Conservation (phyloP, 768 basidiomycete genomes). For the Pulveroboletus sp. region DNA sequence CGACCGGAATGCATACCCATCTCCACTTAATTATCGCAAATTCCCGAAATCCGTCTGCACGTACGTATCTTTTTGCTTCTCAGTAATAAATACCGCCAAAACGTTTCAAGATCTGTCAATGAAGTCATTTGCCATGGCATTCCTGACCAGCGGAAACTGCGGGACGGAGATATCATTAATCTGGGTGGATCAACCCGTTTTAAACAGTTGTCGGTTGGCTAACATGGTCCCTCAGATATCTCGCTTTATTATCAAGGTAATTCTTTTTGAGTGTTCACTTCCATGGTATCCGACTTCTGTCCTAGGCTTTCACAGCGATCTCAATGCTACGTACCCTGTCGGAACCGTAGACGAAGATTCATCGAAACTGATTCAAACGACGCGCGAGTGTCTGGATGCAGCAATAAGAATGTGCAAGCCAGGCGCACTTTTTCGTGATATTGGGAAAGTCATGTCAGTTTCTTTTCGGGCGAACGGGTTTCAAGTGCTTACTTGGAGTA, state of each 20-base stretch:
- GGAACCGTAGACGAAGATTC: constrained; percentile 83
- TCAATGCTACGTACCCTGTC: constrained; percentile 92
- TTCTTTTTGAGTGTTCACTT: constrained; percentile 8
- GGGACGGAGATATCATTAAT: constrained; percentile 95
- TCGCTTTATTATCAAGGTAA: constrained; percentile 74
- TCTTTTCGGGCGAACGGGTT: constrained; percentile 9
- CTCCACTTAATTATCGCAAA: constrained; percentile 83
- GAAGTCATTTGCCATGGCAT: constrained; percentile 98
- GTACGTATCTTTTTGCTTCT: constrained; percentile 42
- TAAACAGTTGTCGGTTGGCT: constrained; percentile 13
- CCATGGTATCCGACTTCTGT: background rate
- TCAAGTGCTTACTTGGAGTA: constrained; percentile 26
- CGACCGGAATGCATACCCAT: constrained; percentile 89
- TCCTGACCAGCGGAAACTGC: constrained; percentile 77
- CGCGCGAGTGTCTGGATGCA: constrained; percentile 80
- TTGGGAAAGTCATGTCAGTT: constrained; percentile 80
- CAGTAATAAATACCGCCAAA: constrained; percentile 2
- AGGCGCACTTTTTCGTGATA: constrained; percentile 82
- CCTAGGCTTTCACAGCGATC: constrained; percentile 84
- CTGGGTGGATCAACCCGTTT: constrained; percentile 52
- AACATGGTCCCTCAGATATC: constrained; percentile 51
- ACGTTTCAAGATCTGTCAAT: constrained; percentile 68
- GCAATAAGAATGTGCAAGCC: constrained; percentile 94
- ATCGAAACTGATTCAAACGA: constrained; percentile 72
- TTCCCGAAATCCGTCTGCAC: constrained; percentile 98